Percentiles rank a stretch among this genome's conserved stretches.
Conservation (phyloP, 306 rosid species). For the Cicer cuneatum region DNA sequence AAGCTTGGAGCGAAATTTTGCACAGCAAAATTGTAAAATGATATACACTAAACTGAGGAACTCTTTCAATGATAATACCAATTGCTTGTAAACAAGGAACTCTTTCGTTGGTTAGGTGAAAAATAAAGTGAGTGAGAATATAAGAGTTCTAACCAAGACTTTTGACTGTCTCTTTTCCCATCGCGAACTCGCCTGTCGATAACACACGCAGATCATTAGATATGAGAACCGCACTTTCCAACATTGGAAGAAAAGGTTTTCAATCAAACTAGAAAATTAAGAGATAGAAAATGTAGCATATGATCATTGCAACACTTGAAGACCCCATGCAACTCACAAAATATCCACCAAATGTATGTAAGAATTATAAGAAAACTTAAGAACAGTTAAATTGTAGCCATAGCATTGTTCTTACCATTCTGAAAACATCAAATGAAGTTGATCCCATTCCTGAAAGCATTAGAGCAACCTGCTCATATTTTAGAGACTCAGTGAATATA, state of each 20-base stretch:
- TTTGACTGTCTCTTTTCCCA: conserved; percentile 94
- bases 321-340: conserved; percentile 4
- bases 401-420: conserved; percentile 60
- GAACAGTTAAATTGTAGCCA: neutral
- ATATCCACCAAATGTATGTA: neutral
- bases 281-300: neutral
- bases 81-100: neutral
- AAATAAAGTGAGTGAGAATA: conserved; percentile 15
- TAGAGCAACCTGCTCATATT: conserved; percentile 72
- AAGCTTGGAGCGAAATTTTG: too few relatives aligned
- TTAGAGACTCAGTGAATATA: conserved; percentile 15
- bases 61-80: neutral
- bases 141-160: conserved; percentile 66
- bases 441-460: conserved; percentile 94
- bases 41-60: too few relatives aligned
- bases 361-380: neutral
- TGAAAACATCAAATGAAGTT: conserved; percentile 70
- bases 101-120: neutral
- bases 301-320: neutral
- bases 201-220: conserved; percentile 29
- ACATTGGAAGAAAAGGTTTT: conserved; percentile 24
- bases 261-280: neutral
- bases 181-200: conserved; percentile 74
- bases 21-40: too few relatives aligned
- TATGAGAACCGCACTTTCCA: neutral